Percentiles rank a stretch among this genome's conserved stretches.
phyloP scores from a whole-genome alignment of 164 flowering plant species.

The Liquidambar formosana region DNA sequence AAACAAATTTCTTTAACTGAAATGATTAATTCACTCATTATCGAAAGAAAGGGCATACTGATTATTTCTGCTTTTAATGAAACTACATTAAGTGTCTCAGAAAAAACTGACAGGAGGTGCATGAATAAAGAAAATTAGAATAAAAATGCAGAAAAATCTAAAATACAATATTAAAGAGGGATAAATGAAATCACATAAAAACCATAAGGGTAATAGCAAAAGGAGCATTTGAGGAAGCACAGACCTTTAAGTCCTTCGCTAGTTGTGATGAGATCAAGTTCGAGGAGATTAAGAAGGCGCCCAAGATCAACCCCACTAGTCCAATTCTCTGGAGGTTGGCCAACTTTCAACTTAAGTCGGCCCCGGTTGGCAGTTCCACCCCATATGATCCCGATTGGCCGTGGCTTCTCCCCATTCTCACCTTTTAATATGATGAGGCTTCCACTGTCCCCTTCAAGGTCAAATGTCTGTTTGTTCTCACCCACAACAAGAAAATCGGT shows the following conservation, averaged over 20 bases:
- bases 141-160: neutral
- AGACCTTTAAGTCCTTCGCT: conserved; percentile 55
- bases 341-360: conserved; percentile 63
- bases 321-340: conserved; percentile 73
- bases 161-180: neutral
- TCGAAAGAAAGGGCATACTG: too few relatives aligned
- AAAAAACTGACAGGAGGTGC: neutral
- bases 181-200: neutral
- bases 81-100: too few relatives aligned
- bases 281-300: conserved; percentile 67
- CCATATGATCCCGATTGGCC: conserved; percentile 79
- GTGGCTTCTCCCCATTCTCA: conserved; percentile 54
- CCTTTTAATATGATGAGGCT: conserved; percentile 62
- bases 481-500: conserved; percentile 78
- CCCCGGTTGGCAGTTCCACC: conserved; percentile 79
- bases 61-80: too few relatives aligned
- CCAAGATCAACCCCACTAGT: conserved; percentile 81
- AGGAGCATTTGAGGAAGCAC: conserved; percentile 7
- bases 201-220: neutral
- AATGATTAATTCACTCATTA: too few relatives aligned
- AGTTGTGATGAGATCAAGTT: conserved; percentile 68
- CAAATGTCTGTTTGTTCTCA: conserved; percentile 72
- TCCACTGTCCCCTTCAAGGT: conserved; percentile 81
- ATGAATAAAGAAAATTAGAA: neutral
- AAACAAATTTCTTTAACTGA: too few relatives aligned